phyloP scores from a whole-genome alignment of 1,284 basidiomycete species.

The Wallemia hederae region DNA sequence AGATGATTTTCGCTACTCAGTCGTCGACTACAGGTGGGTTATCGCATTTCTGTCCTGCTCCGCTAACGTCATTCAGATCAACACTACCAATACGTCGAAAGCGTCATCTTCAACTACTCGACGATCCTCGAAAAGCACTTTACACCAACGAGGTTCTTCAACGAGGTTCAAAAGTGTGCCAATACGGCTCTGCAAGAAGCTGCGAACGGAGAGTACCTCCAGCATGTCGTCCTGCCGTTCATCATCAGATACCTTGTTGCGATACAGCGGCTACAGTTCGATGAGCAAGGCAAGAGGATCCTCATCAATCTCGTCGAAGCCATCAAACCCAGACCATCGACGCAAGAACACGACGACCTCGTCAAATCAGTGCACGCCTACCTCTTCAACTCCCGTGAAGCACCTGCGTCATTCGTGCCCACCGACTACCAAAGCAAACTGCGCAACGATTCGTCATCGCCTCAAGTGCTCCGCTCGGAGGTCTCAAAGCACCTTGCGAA shows the following conservation, averaged over 20 bases:
- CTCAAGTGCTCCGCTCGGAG: neutral
- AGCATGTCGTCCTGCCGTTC: neutral
- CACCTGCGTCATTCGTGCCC: neutral
- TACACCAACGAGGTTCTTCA: neutral
- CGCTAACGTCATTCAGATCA: neutral
- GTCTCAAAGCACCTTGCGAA: neutral
- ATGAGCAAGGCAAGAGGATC: neutral
- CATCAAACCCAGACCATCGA: neutral
- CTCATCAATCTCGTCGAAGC: neutral
- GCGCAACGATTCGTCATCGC: neutral
- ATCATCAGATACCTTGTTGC: neutral
- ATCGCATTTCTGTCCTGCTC: neutral
- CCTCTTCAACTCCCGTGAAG: neutral
- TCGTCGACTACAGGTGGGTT: neutral
- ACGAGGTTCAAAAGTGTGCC: neutral
- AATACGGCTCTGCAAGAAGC: neutral
- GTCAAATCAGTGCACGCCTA: neutral
- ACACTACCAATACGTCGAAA: neutral
- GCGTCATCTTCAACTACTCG: neutral
- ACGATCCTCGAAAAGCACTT: neutral
- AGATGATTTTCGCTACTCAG: conserved; percentile 27
- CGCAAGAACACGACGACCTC: neutral
- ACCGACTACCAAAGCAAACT: neutral
- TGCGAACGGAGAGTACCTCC: neutral
- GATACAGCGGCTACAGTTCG: neutral